phyloP scores from a whole-genome alignment of 345 rosid species.

The Hypericum perforatum region DNA sequence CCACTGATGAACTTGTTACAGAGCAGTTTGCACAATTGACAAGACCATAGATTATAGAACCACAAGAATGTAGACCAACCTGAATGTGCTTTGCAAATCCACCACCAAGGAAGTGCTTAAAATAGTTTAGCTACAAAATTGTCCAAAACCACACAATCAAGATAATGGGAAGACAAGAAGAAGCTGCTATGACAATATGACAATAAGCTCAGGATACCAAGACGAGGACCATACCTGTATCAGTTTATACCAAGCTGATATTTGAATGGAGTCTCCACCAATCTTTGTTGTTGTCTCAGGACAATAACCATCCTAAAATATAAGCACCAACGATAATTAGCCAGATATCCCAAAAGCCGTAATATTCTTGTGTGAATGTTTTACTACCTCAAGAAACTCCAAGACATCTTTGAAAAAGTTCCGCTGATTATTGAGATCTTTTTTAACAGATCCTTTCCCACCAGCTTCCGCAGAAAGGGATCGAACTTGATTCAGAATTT shows the following conservation, averaged over 20 bases:
- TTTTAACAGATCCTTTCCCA: slow-evolving; percentile 89
- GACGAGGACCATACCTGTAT: slow-evolving; percentile 39
- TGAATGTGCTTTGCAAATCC: slow-evolving; percentile 94
- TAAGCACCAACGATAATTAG: not conserved
- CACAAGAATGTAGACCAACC: slow-evolving; percentile 25
- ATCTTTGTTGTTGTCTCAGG: slow-evolving; percentile 65
- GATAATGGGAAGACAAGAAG: too few relatives aligned
- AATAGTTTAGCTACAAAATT: slow-evolving; percentile 53
- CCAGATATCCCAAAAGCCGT: too few relatives aligned
- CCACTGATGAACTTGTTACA: slow-evolving; percentile 4
- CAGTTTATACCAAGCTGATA: slow-evolving; percentile 62
- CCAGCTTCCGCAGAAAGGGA: slow-evolving; percentile 79
- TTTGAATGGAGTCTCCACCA: slow-evolving; percentile 55
- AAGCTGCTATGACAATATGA: too few relatives aligned
- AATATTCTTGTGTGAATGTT: not conserved
- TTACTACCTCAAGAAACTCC: slow-evolving; percentile 67
- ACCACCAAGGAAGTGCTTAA: slow-evolving; percentile 81
- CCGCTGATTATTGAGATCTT: slow-evolving; percentile 80
- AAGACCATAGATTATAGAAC: slow-evolving; percentile 13
- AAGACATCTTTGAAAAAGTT: slow-evolving; percentile 70
- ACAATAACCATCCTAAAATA: slow-evolving; percentile 41
- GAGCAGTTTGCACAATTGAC: not conserved
- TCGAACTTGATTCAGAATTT: slow-evolving; percentile 60
- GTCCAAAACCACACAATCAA: not conserved
- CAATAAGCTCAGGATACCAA: not conserved